Evolutionary conservation across 352 stramenopile species (phyloP), one percentile per base, ranked within the genome.

Genomic region (Thalassiosira allenii): DNA sequence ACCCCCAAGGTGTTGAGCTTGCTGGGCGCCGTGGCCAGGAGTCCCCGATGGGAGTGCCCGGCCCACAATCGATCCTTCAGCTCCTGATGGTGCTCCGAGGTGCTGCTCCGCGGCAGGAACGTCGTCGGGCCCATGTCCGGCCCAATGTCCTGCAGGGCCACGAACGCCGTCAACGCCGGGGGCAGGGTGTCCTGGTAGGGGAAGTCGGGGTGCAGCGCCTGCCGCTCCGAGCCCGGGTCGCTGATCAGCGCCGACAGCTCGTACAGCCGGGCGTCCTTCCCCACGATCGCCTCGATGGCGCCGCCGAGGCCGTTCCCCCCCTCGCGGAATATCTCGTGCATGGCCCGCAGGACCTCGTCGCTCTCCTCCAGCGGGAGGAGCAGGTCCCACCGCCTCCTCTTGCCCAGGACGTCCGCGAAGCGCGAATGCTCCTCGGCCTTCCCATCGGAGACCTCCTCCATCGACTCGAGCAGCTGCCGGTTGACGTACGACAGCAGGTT

Each of bases 171-270:
- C 51, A 93, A 49, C 0, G 86, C 75, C 11, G 86, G 69, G 22
- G 80, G 76, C 23, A 74, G 77, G 0, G 63, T 68, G 41, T 83
- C 64, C 22, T 84, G 32, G 32, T 54, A 83, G 0, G 89, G 89
- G 30, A 81, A 91, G 76, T 94, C 89, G 12, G 88, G 89, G 83
- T 94, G 89, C 33, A 92, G 73, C 2, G 90, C 81, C 59, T 94
- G 89, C 30, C 89, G 75, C 34, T 93, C 69, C 77, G 76, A 89
- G n/a, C 87, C 88, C 2, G 75, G 80, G 67, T 94, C 88, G 49
- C 67, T 87, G 20, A 92, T 91, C 6, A 94, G 56, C 75, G 83
- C 91, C 17, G 69, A 86, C 22, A 92, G 78, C 79, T 94, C 89
- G 65, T 92, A 81, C 1, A 94, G 25, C 14, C 82, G 70, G 11